Evolutionary conservation across 495 filamentous ascomycete species (phyloP), one percentile per base, ranked within the genome.

Genomic region (Hypomontagnella submonticulosa): DNA sequence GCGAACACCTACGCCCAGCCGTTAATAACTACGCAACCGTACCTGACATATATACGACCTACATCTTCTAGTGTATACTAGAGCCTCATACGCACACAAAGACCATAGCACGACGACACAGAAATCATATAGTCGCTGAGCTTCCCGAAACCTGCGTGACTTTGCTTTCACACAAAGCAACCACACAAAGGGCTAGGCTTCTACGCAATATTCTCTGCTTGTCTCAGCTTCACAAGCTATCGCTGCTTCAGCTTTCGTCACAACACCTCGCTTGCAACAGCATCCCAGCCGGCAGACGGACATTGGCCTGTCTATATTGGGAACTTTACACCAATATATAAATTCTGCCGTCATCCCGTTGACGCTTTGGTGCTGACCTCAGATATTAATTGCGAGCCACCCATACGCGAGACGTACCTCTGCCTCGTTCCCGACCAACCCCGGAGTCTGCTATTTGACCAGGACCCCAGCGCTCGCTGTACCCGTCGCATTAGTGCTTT

Each of bases 281-380:
- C 23, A 27, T 40, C 41, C 40, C 19, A 59, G 58, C 65, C 65
- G 46, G 40, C 27, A 51, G 16, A 65, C 41, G 30, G 41, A 67
- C 37, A 61, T 48, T 67, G 52, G 51, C 32, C 55, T 61, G 66
- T 36, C 62, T 57, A 66, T 57, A 64, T 70, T 52, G 41, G 52
- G 57, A 66, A 62, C 48, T 58, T 42, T 37, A 55, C 62, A 62
- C 58, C 57, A 58, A 71, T 69, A 74, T 74, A 72, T 68, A 72
- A 41, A 66, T 60, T 34, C 66, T 61, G 71, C 66, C 61, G 66
- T 73, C 71, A 71, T 71, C 69, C 66, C 65, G 55, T 73, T 68
- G 66, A 72, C 57, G 55, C 56, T 74, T 59, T 37, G 71, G 69
- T 72, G 71, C 71, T 74, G 71, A 74, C 71, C 69, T 74, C 71